Evolutionary conservation across 768 basidiomycete genomes (phyloP).

Genomic region (Auricularia sp.): DNA sequence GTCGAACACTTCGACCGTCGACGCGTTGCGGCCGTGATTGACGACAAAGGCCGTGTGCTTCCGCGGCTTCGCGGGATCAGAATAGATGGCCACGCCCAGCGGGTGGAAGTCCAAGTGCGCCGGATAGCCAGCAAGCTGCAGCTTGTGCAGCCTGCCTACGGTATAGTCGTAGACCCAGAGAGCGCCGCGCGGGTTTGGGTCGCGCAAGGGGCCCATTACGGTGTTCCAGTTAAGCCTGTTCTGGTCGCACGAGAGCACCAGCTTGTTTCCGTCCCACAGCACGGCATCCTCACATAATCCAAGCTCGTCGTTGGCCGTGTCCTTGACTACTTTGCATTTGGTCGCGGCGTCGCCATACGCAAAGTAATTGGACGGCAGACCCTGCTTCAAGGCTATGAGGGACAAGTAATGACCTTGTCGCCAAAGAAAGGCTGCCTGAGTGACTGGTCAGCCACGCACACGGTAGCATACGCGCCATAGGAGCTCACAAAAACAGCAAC

Average conservation of each 20-base stretch:
- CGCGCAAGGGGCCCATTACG: constrained; percentile 47
- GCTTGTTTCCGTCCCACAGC: constrained; percentile 43
- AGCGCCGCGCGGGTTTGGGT: constrained; percentile 48
- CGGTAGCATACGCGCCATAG: too few relatives aligned
- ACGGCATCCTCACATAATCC: constrained; percentile 55
- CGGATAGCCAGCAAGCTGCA: constrained; percentile 41
- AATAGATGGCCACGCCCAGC: constrained; percentile 48
- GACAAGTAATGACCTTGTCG: constrained; percentile 29
- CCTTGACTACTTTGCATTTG: constrained; percentile 34
- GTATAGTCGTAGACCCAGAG: constrained; percentile 44
- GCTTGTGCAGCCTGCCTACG: constrained; percentile 20
- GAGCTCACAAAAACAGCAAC: too few relatives aligned
- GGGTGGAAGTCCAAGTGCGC: constrained; percentile 57
- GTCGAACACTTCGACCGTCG: constrained; percentile 59
- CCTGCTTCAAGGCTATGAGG: constrained; percentile 29
- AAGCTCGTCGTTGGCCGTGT: constrained; percentile 21
- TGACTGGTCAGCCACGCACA: too few relatives aligned
- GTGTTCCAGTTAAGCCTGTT: constrained; percentile 59
- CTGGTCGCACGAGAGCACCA: constrained; percentile 43
- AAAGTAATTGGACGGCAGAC: constrained; percentile 42
- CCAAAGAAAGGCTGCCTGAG: constrained; percentile 35
- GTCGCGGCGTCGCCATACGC: constrained; percentile 36
- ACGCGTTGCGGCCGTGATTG: constrained; percentile 54
- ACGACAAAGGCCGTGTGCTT: constrained; percentile 51
- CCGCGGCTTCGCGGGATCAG: constrained; percentile 21